phyloP scores from a whole-genome alignment of 495 filamentous ascomycete genomes.

The Mytilinidion resinicola region DNA sequence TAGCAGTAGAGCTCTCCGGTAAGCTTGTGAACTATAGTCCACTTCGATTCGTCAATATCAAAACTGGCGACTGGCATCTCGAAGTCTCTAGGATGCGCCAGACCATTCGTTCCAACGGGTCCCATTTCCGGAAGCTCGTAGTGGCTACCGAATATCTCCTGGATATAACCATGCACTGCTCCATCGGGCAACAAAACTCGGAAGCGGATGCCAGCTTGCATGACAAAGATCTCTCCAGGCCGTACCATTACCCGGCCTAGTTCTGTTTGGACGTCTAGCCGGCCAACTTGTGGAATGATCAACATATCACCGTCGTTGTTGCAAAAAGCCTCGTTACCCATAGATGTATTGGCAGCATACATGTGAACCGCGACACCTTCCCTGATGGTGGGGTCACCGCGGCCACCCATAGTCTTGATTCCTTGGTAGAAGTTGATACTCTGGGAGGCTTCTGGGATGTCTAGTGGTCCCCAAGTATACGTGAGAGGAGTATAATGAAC shows the following conservation, averaged over 20 bases:
- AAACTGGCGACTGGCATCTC: constrained; percentile 73
- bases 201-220: constrained; percentile 25
- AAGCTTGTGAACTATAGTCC: constrained; percentile 5
- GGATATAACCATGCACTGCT: constrained; percentile 20
- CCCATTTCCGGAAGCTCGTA: constrained; percentile 45
- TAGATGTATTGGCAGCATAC: constrained; percentile 7
- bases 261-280: constrained; percentile 25
- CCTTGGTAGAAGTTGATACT: constrained; percentile 9
- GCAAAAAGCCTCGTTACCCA: constrained; percentile 21
- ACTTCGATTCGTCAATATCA: constrained; percentile 31
- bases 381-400: constrained; percentile 14
- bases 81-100: constrained; percentile 83
- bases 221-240: constrained; percentile 23
- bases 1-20: not conserved
- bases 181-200: constrained; percentile 16
- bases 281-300: constrained; percentile 23
- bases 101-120: constrained; percentile 76
- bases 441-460: not conserved
- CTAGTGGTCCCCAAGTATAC: constrained; percentile 19
- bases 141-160: constrained; percentile 23
- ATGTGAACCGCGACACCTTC: constrained; percentile 15
- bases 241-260: constrained; percentile 21
- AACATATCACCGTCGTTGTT: constrained; percentile 27
- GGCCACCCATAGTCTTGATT: constrained; percentile 10
- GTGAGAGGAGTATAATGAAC: constrained; percentile 12